Evolutionary conservation across 2,329 filamentous ascomycete genomes (phyloP).

Genomic region (Phoma sp.): DNA sequence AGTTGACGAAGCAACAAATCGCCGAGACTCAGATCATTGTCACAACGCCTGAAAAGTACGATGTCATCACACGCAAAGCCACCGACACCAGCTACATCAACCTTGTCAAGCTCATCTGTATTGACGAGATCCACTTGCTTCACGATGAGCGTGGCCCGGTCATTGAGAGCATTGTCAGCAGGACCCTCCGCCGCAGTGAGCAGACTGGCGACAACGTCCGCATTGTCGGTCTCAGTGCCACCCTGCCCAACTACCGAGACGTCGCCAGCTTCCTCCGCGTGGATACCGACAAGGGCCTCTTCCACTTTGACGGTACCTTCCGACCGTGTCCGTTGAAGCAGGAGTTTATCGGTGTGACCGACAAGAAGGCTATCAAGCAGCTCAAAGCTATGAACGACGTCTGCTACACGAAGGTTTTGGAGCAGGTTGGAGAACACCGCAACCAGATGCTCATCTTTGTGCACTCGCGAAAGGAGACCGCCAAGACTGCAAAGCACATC

Average conservation of each 20-base stretch:
- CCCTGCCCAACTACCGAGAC: constrained; percentile 93
- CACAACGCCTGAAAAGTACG: constrained; percentile 98
- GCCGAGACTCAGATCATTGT: constrained; percentile 97
- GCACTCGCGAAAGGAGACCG: constrained; percentile 96
- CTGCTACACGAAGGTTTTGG: constrained; percentile 95
- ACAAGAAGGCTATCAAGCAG: constrained; percentile 98
- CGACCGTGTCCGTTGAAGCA: constrained; percentile 93
- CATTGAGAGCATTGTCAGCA: constrained; percentile 92
- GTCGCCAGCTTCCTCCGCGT: constrained; percentile 95
- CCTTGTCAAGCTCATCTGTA: constrained; percentile 93
- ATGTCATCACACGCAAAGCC: constrained; percentile 97
- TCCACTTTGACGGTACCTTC: constrained; percentile 95
- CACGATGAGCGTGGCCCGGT: constrained; percentile 98
- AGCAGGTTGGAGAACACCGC: constrained; percentile 89
- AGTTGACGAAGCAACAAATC: constrained; percentile 98
- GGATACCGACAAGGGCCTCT: constrained; percentile 82
- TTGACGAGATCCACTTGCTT: constrained; percentile 96
- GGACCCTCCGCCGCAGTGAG: constrained; percentile 90
- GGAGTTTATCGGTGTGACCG: constrained; percentile 96
- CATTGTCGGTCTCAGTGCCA: constrained; percentile 90
- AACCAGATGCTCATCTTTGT: constrained; percentile 99
- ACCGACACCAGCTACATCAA: constrained; percentile 97
- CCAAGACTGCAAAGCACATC: constrained; percentile 95
- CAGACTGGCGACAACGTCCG: constrained; percentile 93
- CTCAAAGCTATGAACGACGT: constrained; percentile 99